phyloP scores from a whole-genome alignment of 768 basidiomycete species.

The Pleurotus ostreatus region DNA sequence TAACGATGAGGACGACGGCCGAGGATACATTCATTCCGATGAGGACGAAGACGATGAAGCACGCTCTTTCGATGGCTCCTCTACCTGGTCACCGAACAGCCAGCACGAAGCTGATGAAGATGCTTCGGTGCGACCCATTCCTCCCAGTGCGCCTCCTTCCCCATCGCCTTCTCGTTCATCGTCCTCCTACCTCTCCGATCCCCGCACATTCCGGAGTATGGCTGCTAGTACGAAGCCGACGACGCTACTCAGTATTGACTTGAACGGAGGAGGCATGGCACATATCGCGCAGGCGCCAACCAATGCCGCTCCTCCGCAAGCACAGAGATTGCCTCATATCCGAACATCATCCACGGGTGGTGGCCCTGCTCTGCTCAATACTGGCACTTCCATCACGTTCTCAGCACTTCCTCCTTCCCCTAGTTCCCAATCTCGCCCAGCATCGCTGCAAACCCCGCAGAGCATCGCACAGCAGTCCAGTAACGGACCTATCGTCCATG shows the following conservation, averaged over 20 bases:
- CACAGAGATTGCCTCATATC: conserved; percentile 55
- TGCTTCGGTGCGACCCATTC: conserved; percentile 85
- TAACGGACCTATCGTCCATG: conserved; percentile 52
- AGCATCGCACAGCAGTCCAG: conserved; percentile 23
- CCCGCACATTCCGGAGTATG: conserved; percentile 78
- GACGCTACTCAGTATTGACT: conserved; percentile 86
- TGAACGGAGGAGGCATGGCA: conserved; percentile 70
- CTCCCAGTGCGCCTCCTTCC: conserved; percentile 84
- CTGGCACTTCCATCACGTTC: conserved; percentile 66
- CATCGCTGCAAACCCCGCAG: conserved; percentile 32
- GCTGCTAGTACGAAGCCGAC: conserved; percentile 93
- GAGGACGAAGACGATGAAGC: conserved; percentile 50
- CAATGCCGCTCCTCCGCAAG: conserved; percentile 46
- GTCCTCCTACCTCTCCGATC: conserved; percentile 77
- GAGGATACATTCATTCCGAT: conserved; percentile 29
- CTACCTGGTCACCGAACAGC: conserved; percentile 76
- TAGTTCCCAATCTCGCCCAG: conserved; percentile 32
- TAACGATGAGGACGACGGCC: conserved; percentile 48
- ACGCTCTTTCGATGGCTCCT: conserved; percentile 53
- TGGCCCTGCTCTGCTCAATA: conserved; percentile 34
- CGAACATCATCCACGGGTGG: conserved; percentile 59
- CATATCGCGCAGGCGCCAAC: conserved; percentile 86
- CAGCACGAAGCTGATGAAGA: conserved; percentile 86
- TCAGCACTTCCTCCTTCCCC: conserved; percentile 58
- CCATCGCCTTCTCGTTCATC: conserved; percentile 83